Evolutionary conservation across 345 rosid genomes (phyloP).

Genomic region (Euphorbia peplus): DNA sequence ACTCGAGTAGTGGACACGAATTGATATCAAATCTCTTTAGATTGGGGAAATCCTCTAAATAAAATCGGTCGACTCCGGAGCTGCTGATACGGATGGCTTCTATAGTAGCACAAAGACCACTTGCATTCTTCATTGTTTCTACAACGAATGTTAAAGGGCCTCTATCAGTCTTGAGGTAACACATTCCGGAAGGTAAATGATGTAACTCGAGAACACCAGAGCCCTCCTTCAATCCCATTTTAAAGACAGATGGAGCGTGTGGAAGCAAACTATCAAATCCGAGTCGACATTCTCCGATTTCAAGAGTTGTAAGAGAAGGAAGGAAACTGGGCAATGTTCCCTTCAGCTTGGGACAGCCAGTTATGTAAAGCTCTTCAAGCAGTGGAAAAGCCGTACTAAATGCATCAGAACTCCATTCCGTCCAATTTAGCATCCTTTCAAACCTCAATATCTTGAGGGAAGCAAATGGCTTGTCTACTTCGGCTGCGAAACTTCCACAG

Average conservation of each 20-base stretch:
- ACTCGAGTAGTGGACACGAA: too few relatives aligned
- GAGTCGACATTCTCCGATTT: neutral
- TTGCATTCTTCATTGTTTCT: neutral
- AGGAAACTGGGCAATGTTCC: neutral
- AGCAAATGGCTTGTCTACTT: too few relatives aligned
- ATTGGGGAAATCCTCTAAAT: too few relatives aligned
- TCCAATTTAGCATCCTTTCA: too few relatives aligned
- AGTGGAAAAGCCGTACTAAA: too few relatives aligned
- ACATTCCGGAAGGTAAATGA: neutral
- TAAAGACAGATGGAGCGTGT: neutral
- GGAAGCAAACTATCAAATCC: neutral
- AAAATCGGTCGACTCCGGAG: too few relatives aligned
- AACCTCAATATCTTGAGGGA: too few relatives aligned
- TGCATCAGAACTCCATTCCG: too few relatives aligned
- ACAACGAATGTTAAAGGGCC: neutral
- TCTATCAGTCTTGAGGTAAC: neutral
- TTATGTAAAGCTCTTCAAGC: neutral
- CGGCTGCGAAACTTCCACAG: too few relatives aligned
- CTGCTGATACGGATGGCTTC: neutral
- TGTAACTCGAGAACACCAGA: neutral
- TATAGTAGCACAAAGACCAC: neutral
- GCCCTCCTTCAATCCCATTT: neutral
- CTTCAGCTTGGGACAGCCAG: neutral
- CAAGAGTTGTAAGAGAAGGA: conserved; percentile 4
- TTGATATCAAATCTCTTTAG: too few relatives aligned